A percentile compares a stretch with the other conserved stretches of the same genome.
Evolutionary conservation across 2,329 filamentous ascomycete genomes (phyloP).

Genomic region (Diplodia mutila): DNA sequence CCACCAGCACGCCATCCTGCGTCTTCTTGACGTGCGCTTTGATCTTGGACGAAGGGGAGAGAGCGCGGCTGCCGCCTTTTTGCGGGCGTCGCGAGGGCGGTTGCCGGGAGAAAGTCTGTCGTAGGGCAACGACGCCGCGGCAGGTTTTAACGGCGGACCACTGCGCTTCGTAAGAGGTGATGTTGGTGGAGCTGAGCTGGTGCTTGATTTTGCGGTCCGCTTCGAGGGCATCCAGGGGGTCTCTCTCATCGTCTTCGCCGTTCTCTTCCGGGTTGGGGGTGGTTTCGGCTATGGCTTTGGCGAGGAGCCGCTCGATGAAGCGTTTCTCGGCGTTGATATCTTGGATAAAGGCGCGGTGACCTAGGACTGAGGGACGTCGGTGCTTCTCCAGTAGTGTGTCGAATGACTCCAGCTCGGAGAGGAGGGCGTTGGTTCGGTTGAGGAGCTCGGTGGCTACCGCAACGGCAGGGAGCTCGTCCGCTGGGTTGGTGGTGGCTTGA

Average conservation of each 20-base stretch:
- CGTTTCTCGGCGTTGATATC: conserved; percentile 25
- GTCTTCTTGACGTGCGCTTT: conserved; percentile 32
- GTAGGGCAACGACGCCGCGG: conserved; percentile 59
- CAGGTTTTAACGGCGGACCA: conserved; percentile 66
- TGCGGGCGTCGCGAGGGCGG: not conserved
- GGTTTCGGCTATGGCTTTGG: conserved; percentile 10
- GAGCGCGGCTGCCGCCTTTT: not conserved
- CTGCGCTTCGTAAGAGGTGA: conserved; percentile 66
- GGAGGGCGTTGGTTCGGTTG: conserved; percentile 13
- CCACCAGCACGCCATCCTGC: conserved; percentile 61
- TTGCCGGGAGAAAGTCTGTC: conserved; percentile 42
- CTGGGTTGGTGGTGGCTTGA: not conserved
- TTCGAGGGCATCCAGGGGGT: not conserved
- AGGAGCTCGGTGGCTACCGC: conserved; percentile 17
- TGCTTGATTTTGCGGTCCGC: conserved; percentile 49
- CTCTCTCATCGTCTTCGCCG: not conserved
- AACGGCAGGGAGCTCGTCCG: conserved; percentile 1
- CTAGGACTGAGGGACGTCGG: not conserved
- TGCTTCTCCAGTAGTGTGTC: not conserved
- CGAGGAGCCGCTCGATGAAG: conserved; percentile 22
- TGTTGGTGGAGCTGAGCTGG: conserved; percentile 66
- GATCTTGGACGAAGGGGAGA: conserved; percentile 8
- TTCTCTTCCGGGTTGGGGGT: not conserved
- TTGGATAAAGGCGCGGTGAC: conserved; percentile 10
- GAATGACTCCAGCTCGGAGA: conserved; percentile 22